Percentiles rank a stretch among this genome's conserved stretches.
Evolutionary conservation across 139 green algal genomes (phyloP).

Genomic region (Trebouxia sp.): DNA sequence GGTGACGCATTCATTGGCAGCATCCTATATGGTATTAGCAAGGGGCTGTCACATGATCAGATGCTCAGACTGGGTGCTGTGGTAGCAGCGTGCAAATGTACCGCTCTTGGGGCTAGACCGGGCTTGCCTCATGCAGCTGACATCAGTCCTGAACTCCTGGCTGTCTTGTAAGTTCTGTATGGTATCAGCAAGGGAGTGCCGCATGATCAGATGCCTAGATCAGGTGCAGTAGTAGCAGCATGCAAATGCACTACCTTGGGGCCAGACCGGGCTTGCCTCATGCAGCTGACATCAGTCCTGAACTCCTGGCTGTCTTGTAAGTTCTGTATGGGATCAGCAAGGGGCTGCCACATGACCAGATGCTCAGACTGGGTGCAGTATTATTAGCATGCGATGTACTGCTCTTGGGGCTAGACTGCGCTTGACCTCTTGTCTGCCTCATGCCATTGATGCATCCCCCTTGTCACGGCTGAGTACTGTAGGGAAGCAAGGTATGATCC

Average conservation of each 20-base stretch:
- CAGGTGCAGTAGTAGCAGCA: slow-evolving; percentile 78
- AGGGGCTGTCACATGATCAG: slow-evolving; percentile 40
- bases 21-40: slow-evolving; percentile 77
- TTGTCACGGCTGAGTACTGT: too few species aligned
- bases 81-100: slow-evolving; percentile 87
- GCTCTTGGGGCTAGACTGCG: slow-evolving; percentile 77
- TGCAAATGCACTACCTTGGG: slow-evolving; percentile 84
- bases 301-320: not conserved
- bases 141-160: not conserved
- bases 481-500: too few species aligned
- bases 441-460: too few species aligned
- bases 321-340: not conserved
- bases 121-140: slow-evolving; percentile 62
- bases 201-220: slow-evolving; percentile 42
- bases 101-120: slow-evolving; percentile 70
- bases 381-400: slow-evolving; percentile 84
- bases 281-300: not conserved
- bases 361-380: slow-evolving; percentile 63
- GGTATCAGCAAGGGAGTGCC: slow-evolving; percentile 31
- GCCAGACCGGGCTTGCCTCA: slow-evolving; percentile 75
- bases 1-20: slow-evolving; percentile 93
- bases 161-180: not conserved
- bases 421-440: slow-evolving; percentile 39
- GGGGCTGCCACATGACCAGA: slow-evolving; percentile 38
- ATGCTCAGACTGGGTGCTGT: slow-evolving; percentile 65